Evolutionary conservation across 1,284 basidiomycete genomes (phyloP), one percentile per base, ranked within the genome.

Genomic region (Marasmius oreades): DNA sequence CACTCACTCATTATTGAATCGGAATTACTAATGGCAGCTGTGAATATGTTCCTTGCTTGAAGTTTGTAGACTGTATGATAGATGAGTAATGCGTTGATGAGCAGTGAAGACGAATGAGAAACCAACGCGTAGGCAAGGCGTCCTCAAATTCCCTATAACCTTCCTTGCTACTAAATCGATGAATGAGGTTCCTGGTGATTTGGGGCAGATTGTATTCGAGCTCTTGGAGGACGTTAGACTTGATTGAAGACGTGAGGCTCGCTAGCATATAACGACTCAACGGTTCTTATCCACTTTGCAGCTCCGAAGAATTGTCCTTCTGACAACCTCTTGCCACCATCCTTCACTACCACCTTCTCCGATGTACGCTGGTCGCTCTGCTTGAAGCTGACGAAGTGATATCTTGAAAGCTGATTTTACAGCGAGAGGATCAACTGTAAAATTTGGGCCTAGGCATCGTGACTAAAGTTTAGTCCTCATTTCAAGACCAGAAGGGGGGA

Each of bases 311-410:
- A 88, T 90, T 42, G 89, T 92, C 56, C 80, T 71, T 52, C 73
- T 75, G 60, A 92, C 84, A 45, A 92, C 88, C 60, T 88, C 85
- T 26, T 71, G 68, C 89, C 89, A 92, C 88, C 88, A 92, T 5
- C 65, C 69, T 39, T 77, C 67, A 50, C 76, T 77, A 37, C 84
- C 84, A 18, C 73, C 68, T 36, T 67, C 60, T 60, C 37, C 33
- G 3, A 22, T 37, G 46, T 78, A 78, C 0, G 72, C 78, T 5
- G 88, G 86, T 47, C 77, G 76, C 59, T 84, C 80, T 20, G 62
- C 70, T 65, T 90, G 85, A 20, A 85, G 67, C 55, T 81, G 72
- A 62, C 75, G 81, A 59, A 91, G 70, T 16, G 39, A 42, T 8
- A 72, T 67, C 68, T 90, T 90, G 76, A 97, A 90, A 2, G 88